A percentile compares a stretch with the other conserved stretches of the same genome.
These are phyloP conservation scores for Sanghuangporus sanghuang DNA, from an alignment of 1,284 basidiomycete species.

Conservation along the genomic window DNA sequence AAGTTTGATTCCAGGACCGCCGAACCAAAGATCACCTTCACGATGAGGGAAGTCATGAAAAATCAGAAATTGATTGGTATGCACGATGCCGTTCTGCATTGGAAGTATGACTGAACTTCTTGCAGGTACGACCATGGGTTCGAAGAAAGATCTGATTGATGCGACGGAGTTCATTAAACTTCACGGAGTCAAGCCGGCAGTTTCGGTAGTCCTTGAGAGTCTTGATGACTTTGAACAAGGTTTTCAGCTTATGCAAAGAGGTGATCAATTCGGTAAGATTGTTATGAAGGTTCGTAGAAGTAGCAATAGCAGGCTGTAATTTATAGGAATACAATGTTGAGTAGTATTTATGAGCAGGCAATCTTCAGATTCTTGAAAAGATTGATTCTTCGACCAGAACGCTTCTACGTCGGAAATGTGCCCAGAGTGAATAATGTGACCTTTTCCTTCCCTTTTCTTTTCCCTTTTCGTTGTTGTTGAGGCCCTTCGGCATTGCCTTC, in stretches of 20 bases:
- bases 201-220: conserved; percentile 70
- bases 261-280: conserved; percentile 74
- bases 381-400: neutral
- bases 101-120: neutral
- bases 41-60: conserved; percentile 77
- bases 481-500: conserved; percentile 18
- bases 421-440: conserved; percentile 69
- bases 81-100: conserved; percentile 20
- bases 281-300: conserved; percentile 42
- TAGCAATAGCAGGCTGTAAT: neutral
- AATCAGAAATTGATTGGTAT: conserved; percentile 73
- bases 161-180: conserved; percentile 67
- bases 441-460: conserved; percentile 78
- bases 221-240: conserved; percentile 66
- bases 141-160: conserved; percentile 66
- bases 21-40: conserved; percentile 55
- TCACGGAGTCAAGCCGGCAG: conserved; percentile 66
- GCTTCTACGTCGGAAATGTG: conserved; percentile 19
- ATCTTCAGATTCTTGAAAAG: neutral
- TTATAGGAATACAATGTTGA: neutral
- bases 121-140: conserved; percentile 80
- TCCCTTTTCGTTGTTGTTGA: conserved; percentile 39
- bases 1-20: conserved; percentile 52
- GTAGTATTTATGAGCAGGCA: neutral
- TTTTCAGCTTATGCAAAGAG: conserved; percentile 59